Evolutionary conservation across 2,329 filamentous ascomycete genomes (phyloP).

Genomic region (Fusarium tricinctum): DNA sequence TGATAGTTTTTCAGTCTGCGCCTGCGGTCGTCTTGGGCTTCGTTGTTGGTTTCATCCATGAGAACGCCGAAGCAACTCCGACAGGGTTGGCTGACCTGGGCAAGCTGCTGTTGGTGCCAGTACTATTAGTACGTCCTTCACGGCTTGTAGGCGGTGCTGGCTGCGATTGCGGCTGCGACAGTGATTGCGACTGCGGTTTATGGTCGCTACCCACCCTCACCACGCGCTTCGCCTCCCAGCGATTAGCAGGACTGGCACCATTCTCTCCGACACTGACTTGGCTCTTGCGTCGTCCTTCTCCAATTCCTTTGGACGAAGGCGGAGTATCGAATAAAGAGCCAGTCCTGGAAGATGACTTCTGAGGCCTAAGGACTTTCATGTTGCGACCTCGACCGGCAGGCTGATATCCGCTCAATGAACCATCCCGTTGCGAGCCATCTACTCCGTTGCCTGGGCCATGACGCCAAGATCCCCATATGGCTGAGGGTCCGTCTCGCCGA

Average conservation of each 20-base stretch:
- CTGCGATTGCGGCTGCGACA: conserved; percentile 46
- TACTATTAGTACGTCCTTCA: conserved; percentile 57
- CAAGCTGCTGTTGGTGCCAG: conserved; percentile 57
- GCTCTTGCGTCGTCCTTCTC: conserved; percentile 69
- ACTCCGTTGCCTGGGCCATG: conserved; percentile 65
- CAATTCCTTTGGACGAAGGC: conserved; percentile 59
- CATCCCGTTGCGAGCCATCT: conserved; percentile 67
- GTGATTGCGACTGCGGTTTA: conserved; percentile 49
- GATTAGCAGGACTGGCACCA: conserved; percentile 51
- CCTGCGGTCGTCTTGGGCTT: conserved; percentile 56
- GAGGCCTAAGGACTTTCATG: conserved; percentile 92
- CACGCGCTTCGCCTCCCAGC: conserved; percentile 69
- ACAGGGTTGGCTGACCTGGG: conserved; percentile 82
- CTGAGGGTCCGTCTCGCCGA: conserved; percentile 65
- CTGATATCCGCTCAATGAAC: conserved; percentile 76
- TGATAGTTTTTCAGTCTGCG: conserved; percentile 32
- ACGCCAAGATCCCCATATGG: conserved; percentile 80
- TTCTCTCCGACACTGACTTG: conserved; percentile 57
- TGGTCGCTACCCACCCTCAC: conserved; percentile 60
- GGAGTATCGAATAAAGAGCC: conserved; percentile 68
- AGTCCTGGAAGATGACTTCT: conserved; percentile 72
- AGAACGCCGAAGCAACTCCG: conserved; percentile 92
- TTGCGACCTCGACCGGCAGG: conserved; percentile 74
- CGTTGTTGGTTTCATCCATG: conserved; percentile 80
- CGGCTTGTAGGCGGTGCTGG: conserved; percentile 50